phyloP scores from a whole-genome alignment of 1,139 yeast species.

The Geotrichum phurueaensis region DNA sequence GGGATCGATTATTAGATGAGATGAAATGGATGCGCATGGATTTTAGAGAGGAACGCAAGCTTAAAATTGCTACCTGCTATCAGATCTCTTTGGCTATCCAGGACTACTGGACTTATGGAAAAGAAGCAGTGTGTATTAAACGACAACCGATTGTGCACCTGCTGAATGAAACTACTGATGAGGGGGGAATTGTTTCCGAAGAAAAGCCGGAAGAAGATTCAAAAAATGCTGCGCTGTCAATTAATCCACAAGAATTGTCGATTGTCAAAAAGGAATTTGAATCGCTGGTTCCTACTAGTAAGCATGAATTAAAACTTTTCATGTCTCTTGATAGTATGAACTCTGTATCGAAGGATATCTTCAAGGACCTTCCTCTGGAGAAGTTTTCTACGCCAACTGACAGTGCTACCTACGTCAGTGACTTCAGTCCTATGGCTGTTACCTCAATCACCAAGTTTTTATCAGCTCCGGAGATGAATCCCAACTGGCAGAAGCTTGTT shows the following conservation, averaged over 20 bases:
- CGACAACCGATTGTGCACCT: slow-evolving; percentile 38
- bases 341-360: slow-evolving; percentile 32
- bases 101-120: slow-evolving; percentile 77
- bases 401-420: slow-evolving; percentile 30
- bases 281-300: slow-evolving; percentile 6
- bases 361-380: slow-evolving; percentile 24
- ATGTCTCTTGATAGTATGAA: slow-evolving; percentile 50
- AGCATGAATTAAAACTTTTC: slow-evolving; percentile 51
- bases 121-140: slow-evolving; percentile 54
- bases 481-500: slow-evolving; percentile 33
- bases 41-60: slow-evolving; percentile 63
- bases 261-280: slow-evolving; percentile 2
- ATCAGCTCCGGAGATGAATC: slow-evolving; percentile 30
- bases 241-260: slow-evolving; percentile 1
- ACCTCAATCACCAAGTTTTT: slow-evolving; percentile 33
- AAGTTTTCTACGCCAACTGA: slow-evolving; percentile 24
- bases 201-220: background rate
- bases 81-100: slow-evolving; percentile 62
- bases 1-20: slow-evolving; percentile 74
- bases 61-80: slow-evolving; percentile 63
- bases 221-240: background rate
- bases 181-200: background rate
- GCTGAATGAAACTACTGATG: slow-evolving; percentile 13
- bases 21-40: slow-evolving; percentile 82
- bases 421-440: slow-evolving; percentile 30